Conservation (phyloP, 2,329 filamentous ascomycete species). For the Neoscytalidium dimidiatum region DNA sequence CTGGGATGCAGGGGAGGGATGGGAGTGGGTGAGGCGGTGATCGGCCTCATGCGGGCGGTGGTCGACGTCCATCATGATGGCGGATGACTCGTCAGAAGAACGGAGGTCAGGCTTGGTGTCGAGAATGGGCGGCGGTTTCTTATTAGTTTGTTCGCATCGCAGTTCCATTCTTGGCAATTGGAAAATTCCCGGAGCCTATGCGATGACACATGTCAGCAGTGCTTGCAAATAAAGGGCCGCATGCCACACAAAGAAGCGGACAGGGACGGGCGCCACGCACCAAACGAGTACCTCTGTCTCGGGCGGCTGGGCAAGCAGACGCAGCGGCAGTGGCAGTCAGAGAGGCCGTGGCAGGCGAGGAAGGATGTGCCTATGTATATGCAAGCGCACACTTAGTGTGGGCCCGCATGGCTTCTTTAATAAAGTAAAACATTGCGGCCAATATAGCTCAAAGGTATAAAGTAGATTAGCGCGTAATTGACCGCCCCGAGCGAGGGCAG, state of each 20-base stretch:
- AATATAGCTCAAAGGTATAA: conserved; percentile 22
- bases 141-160: conserved; percentile 33
- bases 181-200: conserved; percentile 38
- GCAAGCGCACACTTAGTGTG: conserved; percentile 16
- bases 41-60: conserved; percentile 22
- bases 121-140: conserved; percentile 23
- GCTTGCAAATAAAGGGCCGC: conserved; percentile 12
- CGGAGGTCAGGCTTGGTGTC: conserved; percentile 16
- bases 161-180: conserved; percentile 41
- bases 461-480: conserved; percentile 33
- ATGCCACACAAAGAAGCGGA: conserved; percentile 16
- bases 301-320: conserved; percentile 2
- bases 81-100: conserved; percentile 12
- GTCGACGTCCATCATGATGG: conserved; percentile 28
- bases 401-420: conserved; percentile 25
- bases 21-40: conserved; percentile 25
- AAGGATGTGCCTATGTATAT: conserved; percentile 34
- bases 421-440: conserved; percentile 30
- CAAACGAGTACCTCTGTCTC: conserved; percentile 18
- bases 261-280: conserved; percentile 14
- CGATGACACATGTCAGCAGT: conserved; percentile 22
- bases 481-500: conserved; percentile 27
- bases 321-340: neutral
- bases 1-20: conserved; percentile 21
- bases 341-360: conserved; percentile 27